A percentile compares a stretch with the other conserved stretches of the same genome.
These are phyloP conservation scores for Rhizophora mangle DNA, from an alignment of 345 rosid species.

Conservation along the genomic window DNA sequence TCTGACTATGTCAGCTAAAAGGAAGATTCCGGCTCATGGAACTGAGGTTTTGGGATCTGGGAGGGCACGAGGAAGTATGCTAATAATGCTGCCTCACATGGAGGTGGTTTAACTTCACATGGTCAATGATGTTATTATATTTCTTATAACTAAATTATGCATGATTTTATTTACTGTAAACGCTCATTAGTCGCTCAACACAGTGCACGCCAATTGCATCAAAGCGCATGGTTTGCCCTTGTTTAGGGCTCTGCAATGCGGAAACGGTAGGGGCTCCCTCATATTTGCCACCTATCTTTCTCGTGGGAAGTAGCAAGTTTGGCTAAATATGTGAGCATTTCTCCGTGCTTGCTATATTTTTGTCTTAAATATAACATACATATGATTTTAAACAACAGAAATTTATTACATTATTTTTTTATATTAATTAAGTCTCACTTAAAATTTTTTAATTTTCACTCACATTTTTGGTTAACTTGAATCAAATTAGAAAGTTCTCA, in stretches of 20 bases:
- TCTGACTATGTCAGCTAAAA: no score
- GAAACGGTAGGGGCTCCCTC: not conserved
- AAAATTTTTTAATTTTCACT: no score
- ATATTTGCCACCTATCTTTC: not conserved
- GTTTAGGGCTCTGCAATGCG: slow-evolving; percentile 10
- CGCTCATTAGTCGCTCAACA: slow-evolving; percentile 27
- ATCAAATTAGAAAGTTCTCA: no score
- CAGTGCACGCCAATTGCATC: slow-evolving; percentile 11
- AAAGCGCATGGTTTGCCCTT: slow-evolving; percentile 22
- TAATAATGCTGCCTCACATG: slow-evolving; percentile 29
- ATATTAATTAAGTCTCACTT: no score
- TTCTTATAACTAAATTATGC: slow-evolving; percentile 25
- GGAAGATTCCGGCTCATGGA: slow-evolving; percentile 10
- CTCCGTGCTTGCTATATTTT: no score
- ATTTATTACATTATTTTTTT: no score
- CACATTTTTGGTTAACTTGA: no score
- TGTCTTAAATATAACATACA: no score
- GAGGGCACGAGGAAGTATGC: slow-evolving; percentile 15
- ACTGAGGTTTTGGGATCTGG: slow-evolving; percentile 24
- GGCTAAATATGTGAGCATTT: no score
- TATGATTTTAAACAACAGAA: no score
- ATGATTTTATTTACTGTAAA: slow-evolving; percentile 15
- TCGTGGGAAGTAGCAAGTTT: not conserved
- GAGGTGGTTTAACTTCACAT: slow-evolving; percentile 15
- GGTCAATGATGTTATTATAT: slow-evolving; percentile 29